Evolutionary conservation across 2,329 filamentous ascomycete genomes (phyloP), one percentile per base, ranked within the genome.

Genomic region (Trichoderma endophyticum): DNA sequence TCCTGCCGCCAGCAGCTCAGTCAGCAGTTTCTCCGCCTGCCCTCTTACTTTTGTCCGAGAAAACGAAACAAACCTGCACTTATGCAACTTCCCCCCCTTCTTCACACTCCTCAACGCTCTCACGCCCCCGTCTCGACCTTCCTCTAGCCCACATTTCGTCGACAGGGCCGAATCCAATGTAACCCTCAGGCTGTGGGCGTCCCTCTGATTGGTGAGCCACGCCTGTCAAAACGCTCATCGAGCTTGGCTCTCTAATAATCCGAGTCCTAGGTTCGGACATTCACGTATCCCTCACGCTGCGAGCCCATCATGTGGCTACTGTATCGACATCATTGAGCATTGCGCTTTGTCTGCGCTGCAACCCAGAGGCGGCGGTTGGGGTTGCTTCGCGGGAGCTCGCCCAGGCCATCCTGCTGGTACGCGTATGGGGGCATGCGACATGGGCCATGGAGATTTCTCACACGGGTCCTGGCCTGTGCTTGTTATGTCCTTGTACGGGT

Each of bases 101-200:
- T 7, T 36, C 30, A 14, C 30, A 11, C 18, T 32, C 57, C 4
- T 51, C n/a, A 24, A 24, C n/a, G 6, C 60, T 15, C 30, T 26
- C 43, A 48, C n/a, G n/a, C 18, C 43, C 43, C 43, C n/a, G 43
- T 21, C 43, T 54, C 26, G 28, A 51, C 0, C 51, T 30, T 67
- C 24, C 21, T 28, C 30, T 34, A 28, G 18, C 26, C 54, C 66
- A 60, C 48, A 48, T 24, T 61, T 6, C 9, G 18, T 54, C 39
- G 57, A 70, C 66, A 70, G 57, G 66, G 28, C 66, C 66, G 66
- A 70, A 62, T 70, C 28, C 66, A 51, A 70, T 62, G 66, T 14
- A 70, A 70, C 66, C 54, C 28, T 14, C 66, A 66, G 12, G 39
- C n/a, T 51, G 66, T 62, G 57, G 66, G 57, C 57, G 56, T 11